Percentiles rank a stretch among this genome's conserved stretches.
Evolutionary conservation across 1,139 yeast species (phyloP).

Genomic region (Magnusiomyces fungicola): DNA sequence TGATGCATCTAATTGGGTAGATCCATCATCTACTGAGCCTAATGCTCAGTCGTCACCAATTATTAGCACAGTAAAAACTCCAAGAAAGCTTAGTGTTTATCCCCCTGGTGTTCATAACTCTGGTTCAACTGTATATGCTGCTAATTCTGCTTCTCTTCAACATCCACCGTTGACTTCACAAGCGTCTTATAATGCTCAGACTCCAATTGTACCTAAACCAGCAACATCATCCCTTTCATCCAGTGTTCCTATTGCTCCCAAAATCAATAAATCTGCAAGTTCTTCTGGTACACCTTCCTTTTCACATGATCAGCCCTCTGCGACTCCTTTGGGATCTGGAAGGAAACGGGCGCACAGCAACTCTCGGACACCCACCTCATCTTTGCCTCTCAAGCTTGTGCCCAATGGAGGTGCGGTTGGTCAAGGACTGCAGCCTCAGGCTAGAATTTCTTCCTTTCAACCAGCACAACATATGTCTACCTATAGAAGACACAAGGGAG

Average conservation of each 20-base stretch:
- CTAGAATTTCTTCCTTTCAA: background rate
- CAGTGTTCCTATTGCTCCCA: slow-evolving; percentile 3
- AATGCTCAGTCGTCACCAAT: background rate
- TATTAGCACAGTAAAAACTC: slow-evolving; percentile 1
- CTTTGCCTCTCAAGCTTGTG: background rate
- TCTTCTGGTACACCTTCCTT: background rate
- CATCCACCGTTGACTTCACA: background rate
- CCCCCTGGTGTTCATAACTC: background rate
- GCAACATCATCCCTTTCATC: background rate
- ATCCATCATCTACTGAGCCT: background rate
- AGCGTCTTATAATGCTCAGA: background rate
- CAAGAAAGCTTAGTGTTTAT: slow-evolving; percentile 1
- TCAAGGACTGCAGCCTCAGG: too few species aligned
- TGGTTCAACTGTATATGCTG: background rate
- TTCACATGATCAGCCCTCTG: background rate
- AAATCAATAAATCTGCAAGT: background rate
- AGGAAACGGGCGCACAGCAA: background rate
- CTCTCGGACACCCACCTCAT: background rate
- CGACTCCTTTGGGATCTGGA: background rate
- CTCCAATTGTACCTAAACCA: background rate
- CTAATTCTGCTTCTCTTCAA: background rate
- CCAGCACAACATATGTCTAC: slow-evolving; percentile 2
- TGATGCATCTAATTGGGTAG: too few species aligned
- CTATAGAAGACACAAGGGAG: slow-evolving; percentile 1
- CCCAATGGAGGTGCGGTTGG: too few species aligned